Conservation (phyloP, 1,284 basidiomycete genomes). For the Cryptococcus sp. region DNA sequence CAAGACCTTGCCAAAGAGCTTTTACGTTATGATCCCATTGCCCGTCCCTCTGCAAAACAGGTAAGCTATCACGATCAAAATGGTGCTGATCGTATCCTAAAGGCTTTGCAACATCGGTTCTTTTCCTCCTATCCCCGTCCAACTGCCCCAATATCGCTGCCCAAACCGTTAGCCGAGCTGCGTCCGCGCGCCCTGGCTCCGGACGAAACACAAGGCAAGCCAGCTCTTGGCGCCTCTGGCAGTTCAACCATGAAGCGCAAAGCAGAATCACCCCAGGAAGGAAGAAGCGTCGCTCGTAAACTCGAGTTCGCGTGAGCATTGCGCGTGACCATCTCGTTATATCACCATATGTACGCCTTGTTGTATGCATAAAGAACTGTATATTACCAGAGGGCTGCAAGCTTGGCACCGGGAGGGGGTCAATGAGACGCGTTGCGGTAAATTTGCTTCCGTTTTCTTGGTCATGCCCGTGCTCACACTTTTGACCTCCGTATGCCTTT, state of each 20-base stretch:
- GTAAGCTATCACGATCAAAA: conserved; percentile 54
- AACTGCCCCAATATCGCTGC: conserved; percentile 44
- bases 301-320: conserved; percentile 19
- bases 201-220: conserved; percentile 46
- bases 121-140: conserved; percentile 47
- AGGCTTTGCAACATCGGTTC: conserved; percentile 50
- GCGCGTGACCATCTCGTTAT: neutral
- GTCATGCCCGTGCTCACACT: too few species aligned
- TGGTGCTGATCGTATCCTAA: neutral
- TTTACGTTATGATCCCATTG: conserved; percentile 81
- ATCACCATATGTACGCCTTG: neutral
- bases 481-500: neutral
- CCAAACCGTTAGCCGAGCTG: conserved; percentile 50
- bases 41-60: conserved; percentile 76
- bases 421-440: too few species aligned
- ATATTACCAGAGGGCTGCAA: neutral
- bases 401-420: too few species aligned
- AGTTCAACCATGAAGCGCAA: conserved; percentile 37
- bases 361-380: neutral
- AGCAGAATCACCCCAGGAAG: conserved; percentile 37
- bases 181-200: conserved; percentile 48
- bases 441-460: conserved; percentile 6
- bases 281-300: conserved; percentile 19
- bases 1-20: conserved; percentile 80
- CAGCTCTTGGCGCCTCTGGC: conserved; percentile 14